These are phyloP conservation scores for Kluyveromyces siamensis DNA, from an alignment of 805 yeast species.

Conservation along the genomic window DNA sequence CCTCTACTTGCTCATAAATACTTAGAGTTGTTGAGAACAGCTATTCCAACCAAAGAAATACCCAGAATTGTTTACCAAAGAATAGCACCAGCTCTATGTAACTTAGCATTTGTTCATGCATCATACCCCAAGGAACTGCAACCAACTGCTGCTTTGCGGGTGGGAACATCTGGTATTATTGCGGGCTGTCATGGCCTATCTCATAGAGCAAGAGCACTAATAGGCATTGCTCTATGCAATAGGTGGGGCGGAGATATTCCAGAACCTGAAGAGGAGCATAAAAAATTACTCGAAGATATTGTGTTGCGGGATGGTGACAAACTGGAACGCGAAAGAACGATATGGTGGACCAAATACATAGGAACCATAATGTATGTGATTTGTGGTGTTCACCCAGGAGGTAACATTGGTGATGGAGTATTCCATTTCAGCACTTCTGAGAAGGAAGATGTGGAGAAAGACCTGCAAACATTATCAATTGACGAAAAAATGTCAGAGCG, in stretches of 20 bases:
- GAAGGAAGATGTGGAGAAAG: constrained; percentile 21
- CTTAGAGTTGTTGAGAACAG: constrained; percentile 41
- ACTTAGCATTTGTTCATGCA: constrained; percentile 67
- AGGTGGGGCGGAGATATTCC: constrained; percentile 79
- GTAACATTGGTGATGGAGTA: constrained; percentile 56
- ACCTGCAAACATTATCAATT: constrained; percentile 11
- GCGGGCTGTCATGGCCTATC: constrained; percentile 71
- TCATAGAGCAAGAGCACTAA: constrained; percentile 59
- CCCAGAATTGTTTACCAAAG: constrained; percentile 51
- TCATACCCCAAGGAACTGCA: constrained; percentile 71
- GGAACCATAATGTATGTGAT: constrained; percentile 70
- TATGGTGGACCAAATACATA: constrained; percentile 67
- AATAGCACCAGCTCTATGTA: constrained; percentile 62
- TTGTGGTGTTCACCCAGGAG: constrained; percentile 78
- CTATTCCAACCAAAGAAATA: constrained; percentile 47
- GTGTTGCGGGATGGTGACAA: constrained; percentile 39
- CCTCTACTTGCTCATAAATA: constrained; percentile 55
- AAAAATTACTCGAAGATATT: constrained; percentile 38
- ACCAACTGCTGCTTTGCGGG: constrained; percentile 62
- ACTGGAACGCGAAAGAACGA: constrained; percentile 36
- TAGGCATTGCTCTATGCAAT: constrained; percentile 67
- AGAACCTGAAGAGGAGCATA: constrained; percentile 40
- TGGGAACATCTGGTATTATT: constrained; percentile 65
- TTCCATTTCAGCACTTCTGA: constrained; percentile 36
- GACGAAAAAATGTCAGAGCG: constrained; percentile 14